Evolutionary conservation across 495 filamentous ascomycete species (phyloP), one percentile per base, ranked within the genome.

Genomic region (Aspergillus homomorphus): DNA sequence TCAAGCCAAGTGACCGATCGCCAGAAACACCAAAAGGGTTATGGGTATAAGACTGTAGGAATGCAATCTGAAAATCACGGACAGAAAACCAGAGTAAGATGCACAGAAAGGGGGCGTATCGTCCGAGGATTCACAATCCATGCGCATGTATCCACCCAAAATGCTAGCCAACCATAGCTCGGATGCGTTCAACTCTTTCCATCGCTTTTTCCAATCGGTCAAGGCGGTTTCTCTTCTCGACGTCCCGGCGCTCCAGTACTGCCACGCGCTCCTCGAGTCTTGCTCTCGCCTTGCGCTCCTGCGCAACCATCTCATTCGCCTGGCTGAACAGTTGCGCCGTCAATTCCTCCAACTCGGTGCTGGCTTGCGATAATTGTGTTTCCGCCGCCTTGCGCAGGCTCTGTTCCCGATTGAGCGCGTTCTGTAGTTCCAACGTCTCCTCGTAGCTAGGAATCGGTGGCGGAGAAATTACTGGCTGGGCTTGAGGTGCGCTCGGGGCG

Each of bases 261-360:
- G 72, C 80, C 0, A 93, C 83, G 28, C 89, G 69, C 69, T 90
- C 87, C 69, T 96, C 91, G 28, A 98, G 77, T 70, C 81, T 83
- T 7, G 88, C 89, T 43, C 90, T 76, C 33, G 89, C 90, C 68
- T 87, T 85, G 46, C 94, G 80, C 78, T 98, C 94, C 64, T 84
- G 76, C 16, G 93, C 91, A 22, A 98, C 94, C 93, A 98, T 98
- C 78, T 96, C 90, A 65, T 98, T 98, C 18, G 94, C 94, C 72
- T 96, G 87, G 69, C 90, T 85, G 74, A 98, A 98, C 51, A 98
- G 77, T 61, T 87, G 84, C 46, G 85, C 88, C 33, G 85, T 90
- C 62, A 98, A 76, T 66, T 98, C 94, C 70, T 98, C 95, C 15
- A 98, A 80, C 75, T 98, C 94, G 0, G 75, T 80, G 51, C 80